Evolutionary conservation across 2,329 filamentous ascomycete genomes (phyloP).

Genomic region (Lizonia empirigonia): DNA sequence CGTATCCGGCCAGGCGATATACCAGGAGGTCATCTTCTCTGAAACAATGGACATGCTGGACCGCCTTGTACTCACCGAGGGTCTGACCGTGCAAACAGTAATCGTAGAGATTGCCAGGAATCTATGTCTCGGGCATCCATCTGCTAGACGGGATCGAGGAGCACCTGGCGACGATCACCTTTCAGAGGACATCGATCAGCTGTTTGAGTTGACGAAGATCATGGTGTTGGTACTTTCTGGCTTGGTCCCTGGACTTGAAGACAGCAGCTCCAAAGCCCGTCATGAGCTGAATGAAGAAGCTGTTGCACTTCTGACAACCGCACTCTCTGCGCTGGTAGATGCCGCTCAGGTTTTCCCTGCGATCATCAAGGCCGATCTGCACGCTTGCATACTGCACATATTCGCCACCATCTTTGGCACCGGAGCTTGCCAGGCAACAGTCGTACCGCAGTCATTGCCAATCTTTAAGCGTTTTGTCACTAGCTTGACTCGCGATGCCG

Average conservation of each 20-base stretch:
- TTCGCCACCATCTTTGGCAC: constrained; percentile 92
- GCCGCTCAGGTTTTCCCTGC: constrained; percentile 94
- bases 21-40: constrained; percentile 92
- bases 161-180: constrained; percentile 69
- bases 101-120: constrained; percentile 94
- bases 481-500: constrained; percentile 63
- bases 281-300: constrained; percentile 88
- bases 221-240: constrained; percentile 92
- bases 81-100: constrained; percentile 83
- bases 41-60: constrained; percentile 97
- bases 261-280: constrained; percentile 60
- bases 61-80: constrained; percentile 88
- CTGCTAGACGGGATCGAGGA: constrained; percentile 72
- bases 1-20: constrained; percentile 95
- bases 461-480: constrained; percentile 90
- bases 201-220: constrained; percentile 95
- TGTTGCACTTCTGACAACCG: constrained; percentile 76
- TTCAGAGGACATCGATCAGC: constrained; percentile 95
- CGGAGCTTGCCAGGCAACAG: constrained; percentile 81
- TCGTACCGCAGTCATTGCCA: constrained; percentile 87
- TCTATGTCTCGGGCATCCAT: constrained; percentile 88
- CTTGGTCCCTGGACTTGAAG: constrained; percentile 80
- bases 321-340: constrained; percentile 87
- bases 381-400: constrained; percentile 96
- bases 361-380: constrained; percentile 94